Conservation (phyloP, 2,329 filamentous ascomycete species). For the Fusarium robinianum region DNA sequence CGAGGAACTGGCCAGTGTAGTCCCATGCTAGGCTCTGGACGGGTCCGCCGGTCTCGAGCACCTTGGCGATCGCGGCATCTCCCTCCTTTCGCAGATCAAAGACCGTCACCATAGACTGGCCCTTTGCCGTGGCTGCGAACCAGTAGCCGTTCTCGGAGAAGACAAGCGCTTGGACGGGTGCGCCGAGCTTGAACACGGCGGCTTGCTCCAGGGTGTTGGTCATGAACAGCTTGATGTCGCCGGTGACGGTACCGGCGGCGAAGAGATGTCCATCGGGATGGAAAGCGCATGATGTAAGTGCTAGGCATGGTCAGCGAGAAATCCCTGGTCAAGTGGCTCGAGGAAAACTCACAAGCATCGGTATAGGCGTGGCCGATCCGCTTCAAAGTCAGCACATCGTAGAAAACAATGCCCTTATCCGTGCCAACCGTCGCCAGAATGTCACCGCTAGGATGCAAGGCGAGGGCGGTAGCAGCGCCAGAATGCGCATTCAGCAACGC, state of each 20-base stretch:
- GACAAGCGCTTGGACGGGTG: constrained; percentile 73
- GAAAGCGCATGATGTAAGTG: constrained; percentile 78
- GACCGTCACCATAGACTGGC: constrained; percentile 77
- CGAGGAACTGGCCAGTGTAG: constrained; percentile 91
- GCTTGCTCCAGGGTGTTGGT: constrained; percentile 78
- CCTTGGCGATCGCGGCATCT: constrained; percentile 77
- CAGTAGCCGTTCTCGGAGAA: constrained; percentile 98
- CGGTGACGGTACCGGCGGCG: constrained; percentile 77
- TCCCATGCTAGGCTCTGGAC: constrained; percentile 84
- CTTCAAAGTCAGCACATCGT: constrained; percentile 72
- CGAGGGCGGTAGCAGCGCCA: constrained; percentile 75
- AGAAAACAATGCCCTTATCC: constrained; percentile 92
- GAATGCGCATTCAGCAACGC: constrained; percentile 80
- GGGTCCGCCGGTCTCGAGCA: constrained; percentile 81
- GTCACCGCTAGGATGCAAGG: constrained; percentile 80
- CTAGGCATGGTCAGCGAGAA: constrained; percentile 46
- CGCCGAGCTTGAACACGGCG: constrained; percentile 71
- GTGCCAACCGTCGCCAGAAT: constrained; percentile 85
- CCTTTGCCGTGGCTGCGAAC: constrained; percentile 82
- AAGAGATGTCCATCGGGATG: constrained; percentile 97
- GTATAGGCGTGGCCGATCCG: constrained; percentile 79
- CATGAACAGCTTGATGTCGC: constrained; percentile 87
- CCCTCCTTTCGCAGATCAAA: constrained; percentile 94
- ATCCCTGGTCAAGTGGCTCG: neutral
- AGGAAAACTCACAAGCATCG: constrained; percentile 68